A percentile compares a stretch with the other conserved stretches of the same genome.
phyloP scores from a whole-genome alignment of 2,329 filamentous ascomycete species.

The Fusarium luffae region DNA sequence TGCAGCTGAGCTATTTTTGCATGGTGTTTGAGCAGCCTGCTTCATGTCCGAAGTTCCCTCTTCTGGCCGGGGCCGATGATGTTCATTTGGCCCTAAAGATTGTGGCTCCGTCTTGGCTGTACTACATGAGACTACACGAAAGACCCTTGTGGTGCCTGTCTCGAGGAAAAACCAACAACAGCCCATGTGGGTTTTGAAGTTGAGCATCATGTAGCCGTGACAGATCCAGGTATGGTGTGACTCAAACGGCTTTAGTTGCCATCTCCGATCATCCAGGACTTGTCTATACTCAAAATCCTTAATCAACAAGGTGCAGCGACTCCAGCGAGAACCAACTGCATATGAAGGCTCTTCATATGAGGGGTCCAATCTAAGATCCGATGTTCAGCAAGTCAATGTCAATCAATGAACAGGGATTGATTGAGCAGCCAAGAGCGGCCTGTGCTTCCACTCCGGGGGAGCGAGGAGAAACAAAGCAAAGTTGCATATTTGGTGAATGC shows the following conservation, averaged over 20 bases:
- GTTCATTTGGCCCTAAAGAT: conserved; percentile 29
- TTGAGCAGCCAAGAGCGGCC: conserved; percentile 28
- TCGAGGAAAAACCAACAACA: conserved; percentile 32
- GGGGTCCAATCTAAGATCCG: conserved; percentile 44
- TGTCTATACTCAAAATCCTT: conserved; percentile 22
- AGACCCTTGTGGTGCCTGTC: conserved; percentile 33
- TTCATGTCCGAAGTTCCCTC: conserved; percentile 35
- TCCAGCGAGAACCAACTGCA: conserved; percentile 42
- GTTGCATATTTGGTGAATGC: conserved; percentile 23
- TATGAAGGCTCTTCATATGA: conserved; percentile 30
- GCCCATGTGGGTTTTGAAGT: conserved; percentile 41
- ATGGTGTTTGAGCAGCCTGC: conserved; percentile 31
- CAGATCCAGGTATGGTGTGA: conserved; percentile 43
- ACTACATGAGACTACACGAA: conserved; percentile 38
- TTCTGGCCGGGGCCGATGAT: conserved; percentile 33
- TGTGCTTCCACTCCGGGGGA: conserved; percentile 28
- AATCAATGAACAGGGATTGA: conserved; percentile 26
- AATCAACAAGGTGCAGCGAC: conserved; percentile 30
- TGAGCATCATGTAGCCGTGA: conserved; percentile 30
- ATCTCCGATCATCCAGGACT: conserved; percentile 30
- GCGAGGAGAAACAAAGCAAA: conserved; percentile 22
- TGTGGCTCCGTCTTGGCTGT: conserved; percentile 40
- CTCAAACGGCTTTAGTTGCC: conserved; percentile 34
- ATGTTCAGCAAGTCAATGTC: conserved; percentile 22
- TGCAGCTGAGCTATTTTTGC: conserved; percentile 46